phyloP scores from a whole-genome alignment of 139 green algal species.

The Nannochloris sp. region DNA sequence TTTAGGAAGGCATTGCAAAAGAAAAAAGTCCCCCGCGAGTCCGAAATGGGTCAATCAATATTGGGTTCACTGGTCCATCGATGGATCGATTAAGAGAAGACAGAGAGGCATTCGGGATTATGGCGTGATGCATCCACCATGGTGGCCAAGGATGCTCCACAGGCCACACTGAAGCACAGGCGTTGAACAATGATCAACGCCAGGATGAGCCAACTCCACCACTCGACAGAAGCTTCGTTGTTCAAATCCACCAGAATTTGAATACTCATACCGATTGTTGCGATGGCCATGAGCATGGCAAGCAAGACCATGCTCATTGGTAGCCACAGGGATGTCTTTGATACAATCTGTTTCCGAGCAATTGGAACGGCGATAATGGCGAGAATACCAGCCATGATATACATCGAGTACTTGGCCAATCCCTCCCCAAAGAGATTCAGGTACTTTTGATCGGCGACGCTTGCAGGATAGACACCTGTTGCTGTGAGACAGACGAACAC shows the following conservation, averaged over 20 bases:
- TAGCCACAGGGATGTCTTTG: not conserved
- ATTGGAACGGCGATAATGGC: not conserved
- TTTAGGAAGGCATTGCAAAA: too few relatives aligned
- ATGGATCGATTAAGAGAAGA: too few relatives aligned
- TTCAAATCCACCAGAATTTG: slow-evolving; percentile 5
- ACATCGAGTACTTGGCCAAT: slow-evolving; percentile 5
- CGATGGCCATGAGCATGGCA: not conserved
- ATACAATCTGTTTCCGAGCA: not conserved
- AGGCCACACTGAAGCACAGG: not conserved
- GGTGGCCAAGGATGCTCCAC: too few relatives aligned
- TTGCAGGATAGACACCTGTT: not conserved
- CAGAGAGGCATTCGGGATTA: too few relatives aligned
- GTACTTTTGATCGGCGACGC: slow-evolving; percentile 6
- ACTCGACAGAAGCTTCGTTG: not conserved
- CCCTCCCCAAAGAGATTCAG: not conserved
- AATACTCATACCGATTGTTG: slow-evolving; percentile 10
- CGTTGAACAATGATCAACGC: not conserved
- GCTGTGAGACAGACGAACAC: slow-evolving; percentile 4
- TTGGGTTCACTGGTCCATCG: too few relatives aligned
- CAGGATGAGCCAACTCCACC: slow-evolving; percentile 8
- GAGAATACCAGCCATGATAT: slow-evolving; percentile 1
- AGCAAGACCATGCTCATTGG: not conserved
- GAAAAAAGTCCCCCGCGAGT: too few relatives aligned
- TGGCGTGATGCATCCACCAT: too few relatives aligned
- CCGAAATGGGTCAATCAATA: too few relatives aligned